A percentile compares a stretch with the other conserved stretches of the same genome.
Conservation (phyloP, 148 eudicot species). For the Rhododendron mucronatum region DNA sequence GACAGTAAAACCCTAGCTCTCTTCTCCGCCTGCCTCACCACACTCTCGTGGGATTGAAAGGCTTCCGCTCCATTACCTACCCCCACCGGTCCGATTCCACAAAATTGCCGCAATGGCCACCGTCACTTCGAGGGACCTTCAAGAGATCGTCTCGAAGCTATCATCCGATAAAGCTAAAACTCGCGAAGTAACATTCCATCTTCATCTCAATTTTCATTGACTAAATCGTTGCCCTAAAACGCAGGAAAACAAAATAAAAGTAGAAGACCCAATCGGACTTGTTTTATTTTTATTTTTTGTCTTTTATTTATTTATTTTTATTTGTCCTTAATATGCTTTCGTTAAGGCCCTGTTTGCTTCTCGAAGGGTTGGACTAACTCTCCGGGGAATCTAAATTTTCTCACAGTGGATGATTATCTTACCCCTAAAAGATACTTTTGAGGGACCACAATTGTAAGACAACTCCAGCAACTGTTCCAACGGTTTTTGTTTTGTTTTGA, state of each 20-base stretch:
- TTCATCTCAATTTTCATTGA: neutral
- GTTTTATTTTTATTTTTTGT: neutral
- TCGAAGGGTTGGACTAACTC: no score
- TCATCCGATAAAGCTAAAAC: conserved; percentile 66
- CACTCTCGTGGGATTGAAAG: neutral
- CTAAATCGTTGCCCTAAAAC: neutral
- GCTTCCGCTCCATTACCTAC: neutral
- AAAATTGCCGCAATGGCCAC: conserved; percentile 25
- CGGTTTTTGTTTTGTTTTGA: no score
- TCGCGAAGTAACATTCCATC: conserved; percentile 54
- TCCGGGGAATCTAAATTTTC: neutral
- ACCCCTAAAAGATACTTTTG: no score
- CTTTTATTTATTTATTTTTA: neutral
- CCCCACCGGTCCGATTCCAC: neutral
- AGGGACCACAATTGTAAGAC: no score
- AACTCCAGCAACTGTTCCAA: no score
- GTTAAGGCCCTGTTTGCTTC: neutral
- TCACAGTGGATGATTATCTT: neutral
- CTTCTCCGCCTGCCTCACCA: neutral
- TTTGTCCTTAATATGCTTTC: neutral
- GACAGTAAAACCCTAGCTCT: conserved; percentile 11
- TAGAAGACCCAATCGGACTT: neutral
- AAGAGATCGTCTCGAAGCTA: conserved; percentile 69
- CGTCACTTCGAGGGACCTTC: conserved; percentile 63
- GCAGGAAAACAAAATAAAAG: conserved; percentile 2